phyloP scores from a whole-genome alignment of 164 flowering plant species.

The Euptelea pleiosperma region DNA sequence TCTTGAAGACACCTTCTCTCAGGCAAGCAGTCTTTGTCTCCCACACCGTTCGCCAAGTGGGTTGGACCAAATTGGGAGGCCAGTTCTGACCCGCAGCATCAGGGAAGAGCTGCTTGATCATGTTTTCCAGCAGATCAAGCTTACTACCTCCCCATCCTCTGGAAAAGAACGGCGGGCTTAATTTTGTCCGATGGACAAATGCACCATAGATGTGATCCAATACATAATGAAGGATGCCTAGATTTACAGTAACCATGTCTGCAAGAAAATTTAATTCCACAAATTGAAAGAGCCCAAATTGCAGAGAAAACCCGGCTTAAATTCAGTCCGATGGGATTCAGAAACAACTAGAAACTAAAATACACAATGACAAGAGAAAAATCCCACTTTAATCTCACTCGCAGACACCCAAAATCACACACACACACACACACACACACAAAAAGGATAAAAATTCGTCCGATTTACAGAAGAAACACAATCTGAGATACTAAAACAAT shows the following conservation, averaged over 20 bases:
- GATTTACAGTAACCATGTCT: conserved; percentile 71
- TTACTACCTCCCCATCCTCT: conserved; percentile 93
- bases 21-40: conserved; percentile 69
- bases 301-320: too few relatives aligned
- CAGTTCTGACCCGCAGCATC: conserved; percentile 55
- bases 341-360: too few relatives aligned
- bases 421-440: too few relatives aligned
- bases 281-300: conserved; percentile 8
- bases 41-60: conserved; percentile 88
- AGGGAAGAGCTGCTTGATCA: conserved; percentile 82
- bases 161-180: conserved; percentile 85
- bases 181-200: conserved; percentile 72
- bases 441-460: too few relatives aligned
- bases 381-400: too few relatives aligned
- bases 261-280: conserved; percentile 1
- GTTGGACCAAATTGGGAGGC: conserved; percentile 75
- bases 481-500: too few relatives aligned
- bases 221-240: conserved; percentile 86
- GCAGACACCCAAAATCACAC: too few relatives aligned
- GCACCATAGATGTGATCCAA: conserved; percentile 95
- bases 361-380: too few relatives aligned
- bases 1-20: conserved; percentile 79
- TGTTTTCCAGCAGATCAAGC: conserved; percentile 71
- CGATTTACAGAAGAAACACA: too few relatives aligned
- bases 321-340: too few relatives aligned